These are phyloP conservation scores for Heterobasidion occidentale DNA, from an alignment of 1,284 basidiomycete genomes.

Conservation along the genomic window DNA sequence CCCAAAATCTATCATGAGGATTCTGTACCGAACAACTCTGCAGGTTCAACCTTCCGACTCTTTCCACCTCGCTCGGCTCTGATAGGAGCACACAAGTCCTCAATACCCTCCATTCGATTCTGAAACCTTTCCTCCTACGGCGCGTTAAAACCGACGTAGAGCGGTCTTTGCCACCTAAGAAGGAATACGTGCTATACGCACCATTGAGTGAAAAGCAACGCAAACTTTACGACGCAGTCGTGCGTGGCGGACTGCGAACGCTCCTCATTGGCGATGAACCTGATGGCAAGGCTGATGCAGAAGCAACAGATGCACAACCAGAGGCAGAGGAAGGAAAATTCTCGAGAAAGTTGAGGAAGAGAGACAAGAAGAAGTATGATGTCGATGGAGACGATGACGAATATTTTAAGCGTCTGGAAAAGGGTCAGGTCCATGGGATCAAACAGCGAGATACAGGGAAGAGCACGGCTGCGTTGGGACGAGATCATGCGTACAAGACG, in stretches of 20 bases:
- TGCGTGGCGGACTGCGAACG: constrained; percentile 58
- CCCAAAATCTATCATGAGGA: constrained; percentile 1
- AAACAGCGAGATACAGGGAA: constrained; percentile 19
- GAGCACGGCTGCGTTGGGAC: constrained; percentile 33
- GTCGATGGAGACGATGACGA: constrained; percentile 62
- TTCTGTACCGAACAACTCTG: background rate
- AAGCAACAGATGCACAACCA: constrained; percentile 15
- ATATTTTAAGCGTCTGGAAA: constrained; percentile 61
- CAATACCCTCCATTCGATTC: constrained; percentile 78
- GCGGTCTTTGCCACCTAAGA: constrained; percentile 79
- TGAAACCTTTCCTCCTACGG: constrained; percentile 93
- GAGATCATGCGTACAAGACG: constrained; percentile 48
- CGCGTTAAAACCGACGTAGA: constrained; percentile 92
- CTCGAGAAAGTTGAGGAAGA: constrained; percentile 20
- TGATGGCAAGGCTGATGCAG: constrained; percentile 12
- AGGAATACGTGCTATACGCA: constrained; percentile 92
- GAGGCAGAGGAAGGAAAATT: constrained; percentile 24
- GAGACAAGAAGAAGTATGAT: constrained; percentile 27
- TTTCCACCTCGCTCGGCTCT: constrained; percentile 48
- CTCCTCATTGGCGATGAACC: constrained; percentile 33
- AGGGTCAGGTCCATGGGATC: constrained; percentile 22
- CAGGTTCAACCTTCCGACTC: constrained; percentile 70
- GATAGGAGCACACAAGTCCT: constrained; percentile 66
- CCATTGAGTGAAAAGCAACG: constrained; percentile 80
- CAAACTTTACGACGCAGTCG: constrained; percentile 76